phyloP scores from a whole-genome alignment of 202 grass and related monocot genomes.

The Saccharum hybrid region DNA sequence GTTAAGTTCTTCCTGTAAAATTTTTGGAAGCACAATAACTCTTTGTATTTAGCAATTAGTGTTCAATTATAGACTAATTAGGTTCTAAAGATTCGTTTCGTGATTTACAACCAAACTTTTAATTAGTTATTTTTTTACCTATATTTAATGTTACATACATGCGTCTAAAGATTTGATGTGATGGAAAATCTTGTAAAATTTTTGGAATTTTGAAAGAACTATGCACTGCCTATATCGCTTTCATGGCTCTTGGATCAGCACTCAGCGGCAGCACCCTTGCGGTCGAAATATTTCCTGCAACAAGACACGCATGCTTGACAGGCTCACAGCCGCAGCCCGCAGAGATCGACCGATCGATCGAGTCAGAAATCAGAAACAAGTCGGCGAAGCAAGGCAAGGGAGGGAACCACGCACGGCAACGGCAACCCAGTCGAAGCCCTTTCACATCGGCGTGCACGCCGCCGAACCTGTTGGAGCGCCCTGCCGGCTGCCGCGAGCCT shows the following conservation, averaged over 20 bases:
- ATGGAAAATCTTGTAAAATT: too few species aligned
- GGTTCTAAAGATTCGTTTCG: too few species aligned
- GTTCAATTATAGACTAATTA: too few species aligned
- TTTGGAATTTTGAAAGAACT: too few species aligned
- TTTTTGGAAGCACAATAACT: too few species aligned
- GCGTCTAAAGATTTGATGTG: too few species aligned
- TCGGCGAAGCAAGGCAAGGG: neutral
- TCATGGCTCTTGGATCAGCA: neutral
- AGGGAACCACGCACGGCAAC: neutral
- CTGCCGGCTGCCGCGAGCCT: neutral
- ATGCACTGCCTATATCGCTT: neutral
- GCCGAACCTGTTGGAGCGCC: neutral
- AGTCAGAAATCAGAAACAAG: constrained; percentile 9
- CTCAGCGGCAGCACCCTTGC: neutral
- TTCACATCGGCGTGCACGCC: constrained; percentile 45
- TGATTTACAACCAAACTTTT: too few species aligned
- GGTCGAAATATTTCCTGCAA: neutral
- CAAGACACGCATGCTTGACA: neutral
- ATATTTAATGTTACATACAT: too few species aligned
- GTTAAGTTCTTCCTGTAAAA: too few species aligned
- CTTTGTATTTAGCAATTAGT: too few species aligned
- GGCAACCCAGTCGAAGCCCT: neutral
- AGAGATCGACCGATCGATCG: neutral
- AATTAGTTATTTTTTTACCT: too few species aligned
- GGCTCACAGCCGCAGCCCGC: neutral